Conservation (phyloP, 2,329 filamentous ascomycete species). For the Pseudopyricularia cyperi region DNA sequence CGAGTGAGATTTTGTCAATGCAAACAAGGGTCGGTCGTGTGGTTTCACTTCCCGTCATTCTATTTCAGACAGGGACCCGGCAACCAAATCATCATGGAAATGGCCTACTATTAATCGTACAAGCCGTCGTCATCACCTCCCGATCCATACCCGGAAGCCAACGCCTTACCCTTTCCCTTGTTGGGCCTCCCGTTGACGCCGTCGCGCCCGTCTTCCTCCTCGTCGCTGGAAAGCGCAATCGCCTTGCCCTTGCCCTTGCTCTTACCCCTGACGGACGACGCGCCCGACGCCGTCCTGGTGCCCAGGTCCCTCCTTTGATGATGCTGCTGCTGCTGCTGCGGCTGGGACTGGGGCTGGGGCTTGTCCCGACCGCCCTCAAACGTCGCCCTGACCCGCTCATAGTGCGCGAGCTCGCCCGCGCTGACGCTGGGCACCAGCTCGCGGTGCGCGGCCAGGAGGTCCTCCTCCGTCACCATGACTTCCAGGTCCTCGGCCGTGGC, state of each 20-base stretch:
- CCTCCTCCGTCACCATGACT: slow-evolving; percentile 78
- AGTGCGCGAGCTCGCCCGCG: slow-evolving; percentile 81
- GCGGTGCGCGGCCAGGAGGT: slow-evolving; percentile 68
- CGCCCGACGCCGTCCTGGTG: slow-evolving; percentile 14
- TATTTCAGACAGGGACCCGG: too few species aligned
- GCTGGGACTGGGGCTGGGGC: slow-evolving; percentile 20
- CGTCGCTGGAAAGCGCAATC: slow-evolving; percentile 20
- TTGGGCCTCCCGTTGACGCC: slow-evolving; percentile 14
- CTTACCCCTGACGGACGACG: slow-evolving; percentile 18
- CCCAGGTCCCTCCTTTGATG: slow-evolving; percentile 3
- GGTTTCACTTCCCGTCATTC: too few species aligned
- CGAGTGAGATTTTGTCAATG: too few species aligned
- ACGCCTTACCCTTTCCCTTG: slow-evolving; percentile 45
- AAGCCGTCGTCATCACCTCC: slow-evolving; percentile 43
- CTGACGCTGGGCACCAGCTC: slow-evolving; percentile 93
- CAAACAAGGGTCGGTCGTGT: too few species aligned
- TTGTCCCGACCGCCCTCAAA: slow-evolving; percentile 58
- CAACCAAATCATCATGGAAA: too few species aligned
- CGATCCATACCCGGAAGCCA: slow-evolving; percentile 32
- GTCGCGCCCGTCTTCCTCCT: slow-evolving; percentile 21
- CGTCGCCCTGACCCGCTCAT: slow-evolving; percentile 66
- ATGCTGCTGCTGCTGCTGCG: slow-evolving; percentile 12
- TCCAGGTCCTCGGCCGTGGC: slow-evolving; percentile 71
- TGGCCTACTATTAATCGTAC: slow-evolving; percentile 34
- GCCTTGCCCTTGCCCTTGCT: slow-evolving; percentile 22